Evolutionary conservation across 148 eudicot species (phyloP).

Genomic region (Oxyria digyna): DNA sequence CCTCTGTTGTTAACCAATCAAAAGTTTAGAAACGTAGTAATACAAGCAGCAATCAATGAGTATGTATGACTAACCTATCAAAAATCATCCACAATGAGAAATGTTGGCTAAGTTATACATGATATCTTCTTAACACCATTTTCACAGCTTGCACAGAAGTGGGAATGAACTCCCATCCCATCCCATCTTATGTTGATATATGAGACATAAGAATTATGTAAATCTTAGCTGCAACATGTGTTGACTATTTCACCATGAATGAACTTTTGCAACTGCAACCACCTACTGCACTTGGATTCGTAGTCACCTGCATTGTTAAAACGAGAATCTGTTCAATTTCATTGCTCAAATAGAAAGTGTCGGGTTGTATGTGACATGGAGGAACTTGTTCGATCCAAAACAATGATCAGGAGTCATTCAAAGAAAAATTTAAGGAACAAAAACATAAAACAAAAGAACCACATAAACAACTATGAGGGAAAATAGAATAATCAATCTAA

Average conservation of each 20-base stretch:
- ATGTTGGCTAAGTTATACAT: neutral
- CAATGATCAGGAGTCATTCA: neutral
- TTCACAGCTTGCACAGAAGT: neutral
- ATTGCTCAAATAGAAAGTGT: neutral
- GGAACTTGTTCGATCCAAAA: neutral
- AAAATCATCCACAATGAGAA: neutral
- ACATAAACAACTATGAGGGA: neutral
- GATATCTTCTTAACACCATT: neutral
- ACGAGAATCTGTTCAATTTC: neutral
- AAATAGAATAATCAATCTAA: neutral
- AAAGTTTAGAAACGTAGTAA: neutral
- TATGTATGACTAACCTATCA: constrained; percentile 1
- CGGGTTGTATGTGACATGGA: neutral
- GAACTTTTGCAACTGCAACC: constrained; percentile 94
- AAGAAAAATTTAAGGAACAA: neutral
- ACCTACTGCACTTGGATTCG: constrained; percentile 91
- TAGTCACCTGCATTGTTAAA: constrained; percentile 48
- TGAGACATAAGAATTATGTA: neutral
- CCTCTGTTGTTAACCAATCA: neutral
- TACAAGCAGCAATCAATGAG: constrained; percentile 3
- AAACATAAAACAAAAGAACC: neutral
- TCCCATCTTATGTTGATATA: neutral
- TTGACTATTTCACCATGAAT: constrained; percentile 57
- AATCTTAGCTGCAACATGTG: neutral
- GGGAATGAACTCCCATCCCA: constrained; percentile 5